Percentiles rank a stretch among this genome's conserved stretches.
phyloP scores from a whole-genome alignment of 2,329 filamentous ascomycete species.

The Pestalotiopsis sp. region DNA sequence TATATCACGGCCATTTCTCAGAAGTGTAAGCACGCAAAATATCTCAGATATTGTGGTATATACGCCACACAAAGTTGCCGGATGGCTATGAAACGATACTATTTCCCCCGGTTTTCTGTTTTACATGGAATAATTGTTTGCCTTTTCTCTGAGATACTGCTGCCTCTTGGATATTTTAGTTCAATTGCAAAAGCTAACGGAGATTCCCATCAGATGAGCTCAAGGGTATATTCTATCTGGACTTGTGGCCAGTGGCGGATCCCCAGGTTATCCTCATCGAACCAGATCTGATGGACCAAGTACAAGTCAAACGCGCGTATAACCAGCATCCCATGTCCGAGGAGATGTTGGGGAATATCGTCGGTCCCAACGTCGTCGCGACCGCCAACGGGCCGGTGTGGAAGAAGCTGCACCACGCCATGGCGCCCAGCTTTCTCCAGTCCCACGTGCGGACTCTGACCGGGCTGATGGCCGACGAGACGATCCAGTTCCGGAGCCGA shows the following conservation, averaged over 20 bases:
- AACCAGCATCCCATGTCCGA: constrained; percentile 22
- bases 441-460: constrained; percentile 26
- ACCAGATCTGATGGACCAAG: constrained; percentile 27
- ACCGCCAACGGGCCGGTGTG: constrained; percentile 29
- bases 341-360: constrained; percentile 23
- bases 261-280: constrained; percentile 28
- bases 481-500: constrained; percentile 23
- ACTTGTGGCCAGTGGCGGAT: constrained; percentile 31
- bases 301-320: constrained; percentile 22
- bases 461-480: constrained; percentile 27
- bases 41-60: background rate
- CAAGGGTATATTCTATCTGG: constrained; percentile 34
- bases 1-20: constrained; percentile 25
- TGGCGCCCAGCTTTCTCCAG: constrained; percentile 31
- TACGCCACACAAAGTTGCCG: background rate
- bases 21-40: constrained; percentile 7
- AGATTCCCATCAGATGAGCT: constrained; percentile 17
- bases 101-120: too few relatives aligned
- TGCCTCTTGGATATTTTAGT: too few relatives aligned
- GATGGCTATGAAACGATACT: too few relatives aligned
- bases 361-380: constrained; percentile 25
- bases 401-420: constrained; percentile 30
- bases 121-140: too few relatives aligned
- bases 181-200: background rate
- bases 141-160: too few relatives aligned